Base-by-base conservation (phyloP, 371 early-diverging fungal genomes). In the Actinomucor elegans region DNA sequence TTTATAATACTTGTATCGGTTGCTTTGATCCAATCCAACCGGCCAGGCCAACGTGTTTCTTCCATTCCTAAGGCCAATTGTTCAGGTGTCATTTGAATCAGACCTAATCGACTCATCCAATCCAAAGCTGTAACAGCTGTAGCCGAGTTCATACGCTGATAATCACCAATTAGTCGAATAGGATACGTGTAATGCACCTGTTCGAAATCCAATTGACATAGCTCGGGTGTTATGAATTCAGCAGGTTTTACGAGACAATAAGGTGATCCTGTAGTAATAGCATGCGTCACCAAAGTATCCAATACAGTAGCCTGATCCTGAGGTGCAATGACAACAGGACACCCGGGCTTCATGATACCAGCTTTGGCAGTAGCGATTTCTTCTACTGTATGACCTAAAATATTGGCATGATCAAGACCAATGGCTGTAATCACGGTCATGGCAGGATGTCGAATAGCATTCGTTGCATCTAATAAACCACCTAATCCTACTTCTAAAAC, bases 401-500 rank as follows among this genome's bases (percentile, higher is more conserved):
- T 63, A 18, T 76, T 81, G 6, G 80, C 69, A 64, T 94, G 94
- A 61, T 94, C 94, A 52, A 83, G 37, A 2, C 85, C 91, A 29
- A 94, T 83, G 0, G 84, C 47, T 3, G 90, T 84, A 24, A 93
- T 76, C 33, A 89, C 69, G 2, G 76, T 59, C 48, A 80, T 76
- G 9, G 65, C 55, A 0, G 79, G 69, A 9, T 51, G 44, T 9
- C 61, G 68, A 58, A 92, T 80, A 0, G 91, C 87, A 61, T 90
- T 94, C 1, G 94, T 94, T 0, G 94, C 92, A 55, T 94, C 94
- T 20, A 85, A 59, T 15, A 72, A 44, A 9, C 94, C 94, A 27
- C 94, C 94, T 48, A 94, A 41, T 3, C 94, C 94, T 8, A 90
- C 91, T 63, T 94, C 94, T 10, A 93, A 66, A 5, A 94, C 84